A percentile compares a stretch with the other conserved stretches of the same genome.
Conservation (phyloP, 2,329 filamentous ascomycete species). For the Claviceps sp. region DNA sequence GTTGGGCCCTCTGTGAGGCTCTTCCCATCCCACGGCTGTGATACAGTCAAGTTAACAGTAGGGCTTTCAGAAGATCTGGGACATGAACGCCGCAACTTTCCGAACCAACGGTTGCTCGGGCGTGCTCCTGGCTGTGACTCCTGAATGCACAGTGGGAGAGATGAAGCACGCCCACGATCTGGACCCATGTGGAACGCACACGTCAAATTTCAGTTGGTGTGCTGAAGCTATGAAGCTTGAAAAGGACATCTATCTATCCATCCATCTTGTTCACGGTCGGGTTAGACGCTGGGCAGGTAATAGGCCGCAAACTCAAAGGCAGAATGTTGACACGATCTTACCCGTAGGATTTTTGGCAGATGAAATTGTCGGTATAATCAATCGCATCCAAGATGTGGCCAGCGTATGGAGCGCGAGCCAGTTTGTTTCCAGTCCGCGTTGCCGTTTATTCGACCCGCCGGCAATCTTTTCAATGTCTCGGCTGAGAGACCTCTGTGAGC, state of each 20-base stretch:
- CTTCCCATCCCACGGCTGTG: not conserved
- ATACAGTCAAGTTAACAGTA: not conserved
- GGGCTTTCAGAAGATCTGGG: conserved; percentile 14
- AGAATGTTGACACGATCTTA: not conserved
- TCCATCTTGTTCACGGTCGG: conserved; percentile 3
- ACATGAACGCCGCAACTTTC: conserved; percentile 11
- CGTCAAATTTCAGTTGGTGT: conserved; percentile 5
- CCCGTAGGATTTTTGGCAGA: conserved; percentile 2
- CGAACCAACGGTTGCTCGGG: conserved; percentile 8
- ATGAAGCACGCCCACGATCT: conserved; percentile 3
- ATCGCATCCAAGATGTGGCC: conserved; percentile 1
- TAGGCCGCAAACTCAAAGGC: not conserved
- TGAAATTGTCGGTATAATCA: conserved; percentile 1
- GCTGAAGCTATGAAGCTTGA: conserved; percentile 7
- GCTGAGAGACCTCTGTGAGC: conserved; percentile 14
- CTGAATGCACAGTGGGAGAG: conserved; percentile 13
- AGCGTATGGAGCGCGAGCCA: conserved; percentile 9
- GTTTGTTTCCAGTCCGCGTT: conserved; percentile 4
- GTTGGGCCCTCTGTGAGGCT: conserved; percentile 1
- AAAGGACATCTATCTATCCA: conserved; percentile 7
- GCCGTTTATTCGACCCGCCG: conserved; percentile 6
- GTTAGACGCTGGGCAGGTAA: not conserved
- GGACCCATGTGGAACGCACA: conserved; percentile 5
- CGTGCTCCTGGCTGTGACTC: conserved; percentile 14
- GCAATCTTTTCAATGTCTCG: conserved; percentile 5